Conservation (phyloP, 23 red algal genomes). For the Rhodosorus marinus region DNA sequence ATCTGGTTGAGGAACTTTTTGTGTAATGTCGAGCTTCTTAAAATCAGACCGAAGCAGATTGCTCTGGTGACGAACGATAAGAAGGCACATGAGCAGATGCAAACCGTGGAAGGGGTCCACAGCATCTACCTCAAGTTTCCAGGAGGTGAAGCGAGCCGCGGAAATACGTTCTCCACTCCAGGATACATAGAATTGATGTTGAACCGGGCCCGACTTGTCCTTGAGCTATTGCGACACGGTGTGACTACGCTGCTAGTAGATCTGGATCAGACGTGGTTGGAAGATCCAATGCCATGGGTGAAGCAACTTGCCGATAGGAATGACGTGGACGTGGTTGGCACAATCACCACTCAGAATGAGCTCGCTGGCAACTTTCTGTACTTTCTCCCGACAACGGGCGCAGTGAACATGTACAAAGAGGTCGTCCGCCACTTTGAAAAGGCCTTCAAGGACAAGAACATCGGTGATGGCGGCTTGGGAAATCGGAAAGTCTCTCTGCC, state of each 20-base stretch:
- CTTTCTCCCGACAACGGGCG: conserved; percentile 31
- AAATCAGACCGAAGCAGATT: too few species aligned
- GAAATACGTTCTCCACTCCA: conserved; percentile 45
- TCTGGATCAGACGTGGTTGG: conserved; percentile 41
- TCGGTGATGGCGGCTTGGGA: too few species aligned
- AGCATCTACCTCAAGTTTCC: too few species aligned
- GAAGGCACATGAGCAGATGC: too few species aligned
- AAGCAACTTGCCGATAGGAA: too few species aligned
- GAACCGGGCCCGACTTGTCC: conserved; percentile 38
- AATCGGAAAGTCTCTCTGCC: too few species aligned
- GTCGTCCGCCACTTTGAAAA: conserved; percentile 32
- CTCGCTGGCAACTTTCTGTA: conserved; percentile 66
- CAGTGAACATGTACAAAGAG: conserved; percentile 20
- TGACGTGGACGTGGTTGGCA: conserved; percentile 58
- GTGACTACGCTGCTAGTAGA: conserved; percentile 42
- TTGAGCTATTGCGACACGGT: conserved; percentile 19
- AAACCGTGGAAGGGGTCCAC: too few species aligned
- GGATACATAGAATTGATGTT: conserved; percentile 60
- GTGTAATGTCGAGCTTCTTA: too few species aligned
- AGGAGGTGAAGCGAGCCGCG: too few species aligned
- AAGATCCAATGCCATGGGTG: conserved; percentile 41
- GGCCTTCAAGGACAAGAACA: too few species aligned
- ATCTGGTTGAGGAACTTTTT: too few species aligned
- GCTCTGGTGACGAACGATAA: too few species aligned
- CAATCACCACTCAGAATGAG: conserved; percentile 45